Conservation (phyloP, 495 filamentous ascomycete species). For the Saxophila tyrrhenica region DNA sequence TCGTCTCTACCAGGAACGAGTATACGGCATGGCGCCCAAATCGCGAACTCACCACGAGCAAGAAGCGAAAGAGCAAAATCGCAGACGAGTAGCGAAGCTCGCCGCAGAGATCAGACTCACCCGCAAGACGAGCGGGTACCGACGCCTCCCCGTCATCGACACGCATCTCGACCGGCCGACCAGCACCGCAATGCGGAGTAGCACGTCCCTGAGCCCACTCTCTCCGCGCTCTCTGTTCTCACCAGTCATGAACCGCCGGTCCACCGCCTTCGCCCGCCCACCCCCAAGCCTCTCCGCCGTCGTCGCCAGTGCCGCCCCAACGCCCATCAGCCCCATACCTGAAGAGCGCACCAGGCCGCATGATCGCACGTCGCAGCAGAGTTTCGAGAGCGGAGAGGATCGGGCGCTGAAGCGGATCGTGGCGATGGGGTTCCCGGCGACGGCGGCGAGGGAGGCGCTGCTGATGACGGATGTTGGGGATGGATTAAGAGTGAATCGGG, state of each 20-base stretch:
- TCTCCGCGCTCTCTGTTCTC: background rate
- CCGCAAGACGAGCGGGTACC: slow-evolving; percentile 15
- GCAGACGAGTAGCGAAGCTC: slow-evolving; percentile 24
- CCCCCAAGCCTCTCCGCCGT: background rate
- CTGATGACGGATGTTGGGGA: slow-evolving; percentile 31
- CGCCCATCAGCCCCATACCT: slow-evolving; percentile 12
- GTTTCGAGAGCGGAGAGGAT: slow-evolving; percentile 24
- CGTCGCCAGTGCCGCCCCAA: slow-evolving; percentile 3
- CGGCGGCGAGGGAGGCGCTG: slow-evolving; percentile 29
- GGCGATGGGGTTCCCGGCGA: slow-evolving; percentile 34
- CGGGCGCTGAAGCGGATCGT: slow-evolving; percentile 30
- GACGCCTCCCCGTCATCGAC: slow-evolving; percentile 19
- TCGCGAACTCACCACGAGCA: slow-evolving; percentile 7
- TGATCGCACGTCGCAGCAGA: slow-evolving; percentile 10
- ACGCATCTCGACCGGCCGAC: slow-evolving; percentile 27
- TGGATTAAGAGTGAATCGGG: slow-evolving; percentile 31
- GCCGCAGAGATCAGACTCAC: slow-evolving; percentile 23
- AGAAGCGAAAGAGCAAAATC: slow-evolving; percentile 23
- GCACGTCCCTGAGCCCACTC: slow-evolving; percentile 2
- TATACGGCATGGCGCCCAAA: slow-evolving; percentile 23
- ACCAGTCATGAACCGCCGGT: background rate
- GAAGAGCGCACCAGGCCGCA: slow-evolving; percentile 10
- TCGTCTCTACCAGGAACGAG: slow-evolving; percentile 45
- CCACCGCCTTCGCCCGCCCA: background rate
- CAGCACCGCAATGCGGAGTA: slow-evolving; percentile 13